Conservation (phyloP, 495 filamentous ascomycete genomes). For the Pyrenopolyporus hunteri region DNA sequence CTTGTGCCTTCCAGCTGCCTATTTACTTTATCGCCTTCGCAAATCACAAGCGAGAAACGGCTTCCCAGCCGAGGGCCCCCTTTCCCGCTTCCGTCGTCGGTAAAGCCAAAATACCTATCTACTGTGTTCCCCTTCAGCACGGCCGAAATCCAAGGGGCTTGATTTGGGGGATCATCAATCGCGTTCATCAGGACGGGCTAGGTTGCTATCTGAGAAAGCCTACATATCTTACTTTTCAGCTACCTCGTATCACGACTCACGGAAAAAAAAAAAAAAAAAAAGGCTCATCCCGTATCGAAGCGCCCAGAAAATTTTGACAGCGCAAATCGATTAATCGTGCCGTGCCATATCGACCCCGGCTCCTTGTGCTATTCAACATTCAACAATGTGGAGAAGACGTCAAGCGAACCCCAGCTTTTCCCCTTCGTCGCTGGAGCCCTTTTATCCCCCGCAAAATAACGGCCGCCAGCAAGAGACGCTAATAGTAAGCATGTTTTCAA, state of each 20-base stretch:
- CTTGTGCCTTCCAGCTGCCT: constrained; percentile 8
- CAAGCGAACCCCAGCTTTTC: constrained; percentile 36
- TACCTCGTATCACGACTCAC: background rate
- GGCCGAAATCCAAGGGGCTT: no score
- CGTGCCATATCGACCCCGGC: no score
- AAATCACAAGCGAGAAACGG: constrained; percentile 23
- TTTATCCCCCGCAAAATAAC: constrained; percentile 30
- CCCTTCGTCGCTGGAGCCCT: background rate
- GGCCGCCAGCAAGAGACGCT: constrained; percentile 8
- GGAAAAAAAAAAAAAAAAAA: no score
- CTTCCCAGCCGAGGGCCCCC: constrained; percentile 24
- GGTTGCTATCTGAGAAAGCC: background rate
- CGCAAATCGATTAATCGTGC: background rate
- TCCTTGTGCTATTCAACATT: no score
- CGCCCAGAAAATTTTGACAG: no score
- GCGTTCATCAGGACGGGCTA: background rate
- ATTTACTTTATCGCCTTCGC: constrained; percentile 26
- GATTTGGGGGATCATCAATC: constrained; percentile 1
- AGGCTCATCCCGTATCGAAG: background rate
- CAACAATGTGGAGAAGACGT: constrained; percentile 19
- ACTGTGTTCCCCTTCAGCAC: constrained; percentile 20
- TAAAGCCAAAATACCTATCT: constrained; percentile 20
- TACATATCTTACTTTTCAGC: background rate
- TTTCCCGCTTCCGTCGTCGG: constrained; percentile 30
- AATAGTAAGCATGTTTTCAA: constrained; percentile 18